These are phyloP conservation scores for Dictyostelium discoideum DNA, from an alignment of 78 protist genomes.

Conservation along the genomic window dicty_2.7 NC_007088.5:3932001-3932500, in stretches of 20 bases:
- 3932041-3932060: constrained; percentile 79
- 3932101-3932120: constrained; percentile 68
- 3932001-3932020: constrained; percentile 52
- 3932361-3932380: not conserved
- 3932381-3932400: constrained; percentile 51
- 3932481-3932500: constrained; percentile 65
- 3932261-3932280: not conserved
- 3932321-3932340: not conserved
- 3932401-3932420: constrained; percentile 15
- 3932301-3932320: not conserved
- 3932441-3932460: constrained; percentile 58
- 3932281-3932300: not conserved
- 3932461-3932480: constrained; percentile 60
- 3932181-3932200: not conserved
- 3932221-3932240: not conserved
- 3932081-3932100: constrained; percentile 68
- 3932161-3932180: constrained; percentile 27
- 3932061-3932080: constrained; percentile 75
- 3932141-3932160: constrained; percentile 40
- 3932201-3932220: not conserved
- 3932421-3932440: constrained; percentile 51
- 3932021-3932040: constrained; percentile 59
- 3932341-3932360: not conserved
- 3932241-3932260: not conserved
- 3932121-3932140: constrained; percentile 64